These are phyloP conservation scores for Dittrichia graveolens DNA, from an alignment of 129 eudicot genomes.

Conservation along the genomic window DNA sequence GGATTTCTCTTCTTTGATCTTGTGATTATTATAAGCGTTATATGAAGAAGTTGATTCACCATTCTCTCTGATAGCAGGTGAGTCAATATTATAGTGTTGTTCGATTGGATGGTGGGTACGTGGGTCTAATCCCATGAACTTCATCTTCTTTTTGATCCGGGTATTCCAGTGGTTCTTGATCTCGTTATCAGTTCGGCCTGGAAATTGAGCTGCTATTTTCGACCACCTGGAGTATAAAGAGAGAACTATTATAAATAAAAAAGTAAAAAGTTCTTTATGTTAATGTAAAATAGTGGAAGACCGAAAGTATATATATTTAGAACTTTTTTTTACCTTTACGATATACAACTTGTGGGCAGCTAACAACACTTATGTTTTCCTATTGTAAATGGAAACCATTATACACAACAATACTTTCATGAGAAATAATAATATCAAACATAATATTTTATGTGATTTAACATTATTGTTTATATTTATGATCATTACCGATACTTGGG, in stretches of 20 bases:
- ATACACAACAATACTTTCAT: too few species aligned
- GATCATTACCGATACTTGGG: too few species aligned
- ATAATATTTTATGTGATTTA: too few species aligned
- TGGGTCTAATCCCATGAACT: slow-evolving; percentile 63
- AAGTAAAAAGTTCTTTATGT: too few species aligned
- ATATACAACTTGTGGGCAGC: too few species aligned
- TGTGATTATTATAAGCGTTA: not conserved
- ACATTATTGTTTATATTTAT: too few species aligned
- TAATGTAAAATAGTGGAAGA: too few species aligned
- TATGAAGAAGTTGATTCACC: slow-evolving; percentile 28
- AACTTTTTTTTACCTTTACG: too few species aligned
- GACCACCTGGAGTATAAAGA: slow-evolving; percentile 48
- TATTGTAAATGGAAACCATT: too few species aligned
- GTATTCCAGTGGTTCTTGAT: slow-evolving; percentile 76
- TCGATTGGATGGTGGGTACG: slow-evolving; percentile 57
- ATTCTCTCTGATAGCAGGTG: not conserved
- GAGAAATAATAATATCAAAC: too few species aligned
- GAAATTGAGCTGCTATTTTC: slow-evolving; percentile 57
- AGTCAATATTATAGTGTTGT: slow-evolving; percentile 14
- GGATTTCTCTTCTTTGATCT: slow-evolving; percentile 25
- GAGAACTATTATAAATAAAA: not conserved
- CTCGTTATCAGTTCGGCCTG: slow-evolving; percentile 69
- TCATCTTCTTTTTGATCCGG: slow-evolving; percentile 70
- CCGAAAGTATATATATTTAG: too few species aligned
- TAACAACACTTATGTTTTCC: too few species aligned